Conservation (phyloP, 208 protist species). For the Trypanosoma rangeli region DNA sequence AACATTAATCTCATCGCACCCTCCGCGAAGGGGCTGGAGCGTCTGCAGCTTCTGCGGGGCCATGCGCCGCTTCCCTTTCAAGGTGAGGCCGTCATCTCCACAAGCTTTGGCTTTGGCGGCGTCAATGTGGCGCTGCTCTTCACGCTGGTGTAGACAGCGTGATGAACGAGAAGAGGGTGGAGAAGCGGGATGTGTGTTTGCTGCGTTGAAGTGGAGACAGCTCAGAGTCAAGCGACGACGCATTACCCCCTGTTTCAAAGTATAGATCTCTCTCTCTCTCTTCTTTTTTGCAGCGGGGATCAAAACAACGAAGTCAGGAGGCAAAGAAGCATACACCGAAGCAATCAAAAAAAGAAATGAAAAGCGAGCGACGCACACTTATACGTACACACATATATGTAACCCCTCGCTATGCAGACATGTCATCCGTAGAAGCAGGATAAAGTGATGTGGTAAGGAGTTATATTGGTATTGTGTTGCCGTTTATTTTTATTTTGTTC, state of each 20-base stretch:
- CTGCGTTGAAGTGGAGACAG: neutral
- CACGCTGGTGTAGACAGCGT: slow-evolving; percentile 26
- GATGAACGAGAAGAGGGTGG: neutral
- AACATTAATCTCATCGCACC: slow-evolving; percentile 89
- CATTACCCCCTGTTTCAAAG: too few species aligned
- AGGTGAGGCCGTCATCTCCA: slow-evolving; percentile 84
- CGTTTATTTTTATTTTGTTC: neutral
- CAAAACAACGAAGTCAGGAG: neutral
- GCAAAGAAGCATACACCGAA: neutral
- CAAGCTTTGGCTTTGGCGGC: slow-evolving; percentile 97
- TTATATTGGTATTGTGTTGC: neutral
- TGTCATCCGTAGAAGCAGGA: neutral
- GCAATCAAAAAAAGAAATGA: too few species aligned
- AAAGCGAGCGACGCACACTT: neutral
- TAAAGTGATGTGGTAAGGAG: neutral
- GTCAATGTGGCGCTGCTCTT: slow-evolving; percentile 93
- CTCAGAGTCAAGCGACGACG: neutral
- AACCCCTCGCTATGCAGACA: neutral
- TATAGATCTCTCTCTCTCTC: neutral
- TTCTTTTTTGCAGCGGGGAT: neutral
- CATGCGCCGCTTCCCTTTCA: slow-evolving; percentile 21
- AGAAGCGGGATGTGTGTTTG: neutral
- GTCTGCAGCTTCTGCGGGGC: slow-evolving; percentile 21
- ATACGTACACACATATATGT: neutral
- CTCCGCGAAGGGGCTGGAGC: slow-evolving; percentile 30